A percentile compares a stretch with the other conserved stretches of the same genome.
phyloP scores from a whole-genome alignment of 78 protist species.

The Andalucia godoyi region DNA sequence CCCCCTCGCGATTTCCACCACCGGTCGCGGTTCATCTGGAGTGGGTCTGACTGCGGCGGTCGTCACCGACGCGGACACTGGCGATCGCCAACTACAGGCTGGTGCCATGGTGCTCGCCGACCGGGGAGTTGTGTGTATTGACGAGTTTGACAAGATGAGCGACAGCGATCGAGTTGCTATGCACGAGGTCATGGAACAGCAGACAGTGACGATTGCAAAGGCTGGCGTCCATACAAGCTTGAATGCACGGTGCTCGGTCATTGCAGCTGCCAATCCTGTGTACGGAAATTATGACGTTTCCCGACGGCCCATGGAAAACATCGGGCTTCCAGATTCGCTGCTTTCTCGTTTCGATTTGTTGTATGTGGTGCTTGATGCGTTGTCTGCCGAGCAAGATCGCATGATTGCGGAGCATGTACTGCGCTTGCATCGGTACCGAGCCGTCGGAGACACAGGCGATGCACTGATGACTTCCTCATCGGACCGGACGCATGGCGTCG shows the following conservation, averaged over 20 bases:
- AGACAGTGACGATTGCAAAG: conserved; percentile 97
- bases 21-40: conserved; percentile 97
- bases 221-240: conserved; percentile 98
- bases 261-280: conserved; percentile 99
- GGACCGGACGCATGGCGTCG: neutral
- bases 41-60: conserved; percentile 99
- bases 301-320: conserved; percentile 54
- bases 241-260: conserved; percentile 95
- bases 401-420: conserved; percentile 73
- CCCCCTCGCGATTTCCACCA: conserved; percentile 92
- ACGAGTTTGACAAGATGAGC: conserved; percentile 98
- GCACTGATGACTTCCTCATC: too few species aligned
- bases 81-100: conserved; percentile 94
- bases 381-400: conserved; percentile 38
- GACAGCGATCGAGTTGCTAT: conserved; percentile 61
- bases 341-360: conserved; percentile 98
- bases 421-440: conserved; percentile 57
- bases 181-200: conserved; percentile 97
- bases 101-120: conserved; percentile 99
- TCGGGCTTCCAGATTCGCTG: conserved; percentile 96
- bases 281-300: conserved; percentile 77
- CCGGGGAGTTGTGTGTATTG: conserved; percentile 94
- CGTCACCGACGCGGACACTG: conserved; percentile 83
- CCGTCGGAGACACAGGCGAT: neutral
- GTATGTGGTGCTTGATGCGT: conserved; percentile 87